Evolutionary conservation across 1,139 yeast genomes (phyloP).

Genomic region (Hemisphaericaspora lyxosophila): DNA sequence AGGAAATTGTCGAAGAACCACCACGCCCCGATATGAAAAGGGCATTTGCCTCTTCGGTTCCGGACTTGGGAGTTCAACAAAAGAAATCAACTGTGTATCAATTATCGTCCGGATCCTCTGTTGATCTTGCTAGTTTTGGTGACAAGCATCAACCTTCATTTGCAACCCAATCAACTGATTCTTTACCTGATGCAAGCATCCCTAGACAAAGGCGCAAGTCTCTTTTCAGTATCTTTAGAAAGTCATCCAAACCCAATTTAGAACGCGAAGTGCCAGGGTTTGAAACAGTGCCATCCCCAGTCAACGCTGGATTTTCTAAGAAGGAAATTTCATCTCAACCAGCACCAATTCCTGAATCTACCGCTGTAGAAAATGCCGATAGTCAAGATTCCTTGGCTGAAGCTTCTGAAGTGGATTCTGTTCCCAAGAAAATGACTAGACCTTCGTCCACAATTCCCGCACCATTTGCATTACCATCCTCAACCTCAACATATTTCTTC

Average conservation of each 20-base stretch:
- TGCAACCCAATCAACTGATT: constrained; percentile 9
- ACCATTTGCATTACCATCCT: constrained; percentile 49
- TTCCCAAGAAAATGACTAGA: constrained; percentile 6
- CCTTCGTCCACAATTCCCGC: constrained; percentile 27
- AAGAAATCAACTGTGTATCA: constrained; percentile 20
- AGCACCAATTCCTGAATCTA: neutral
- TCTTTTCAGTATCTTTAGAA: constrained; percentile 22
- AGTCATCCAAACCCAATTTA: constrained; percentile 14
- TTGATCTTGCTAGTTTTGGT: constrained; percentile 47
- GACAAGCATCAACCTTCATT: constrained; percentile 40
- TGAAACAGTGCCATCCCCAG: constrained; percentile 8
- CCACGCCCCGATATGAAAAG: neutral
- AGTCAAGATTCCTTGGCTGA: neutral
- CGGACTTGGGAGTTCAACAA: constrained; percentile 22
- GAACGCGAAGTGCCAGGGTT: constrained; percentile 6
- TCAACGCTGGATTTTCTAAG: neutral
- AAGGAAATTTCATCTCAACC: neutral
- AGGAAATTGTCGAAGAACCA: neutral
- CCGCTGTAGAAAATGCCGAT: neutral
- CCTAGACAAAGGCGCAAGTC: constrained; percentile 14
- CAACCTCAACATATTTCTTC: constrained; percentile 44
- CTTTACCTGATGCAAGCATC: constrained; percentile 10
- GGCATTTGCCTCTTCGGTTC: constrained; percentile 20
- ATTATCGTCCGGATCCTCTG: constrained; percentile 39
- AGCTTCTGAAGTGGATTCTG: neutral